Evolutionary conservation across 352 stramenopile species (phyloP).

Genomic region (Globisporangium alternatum): DNA sequence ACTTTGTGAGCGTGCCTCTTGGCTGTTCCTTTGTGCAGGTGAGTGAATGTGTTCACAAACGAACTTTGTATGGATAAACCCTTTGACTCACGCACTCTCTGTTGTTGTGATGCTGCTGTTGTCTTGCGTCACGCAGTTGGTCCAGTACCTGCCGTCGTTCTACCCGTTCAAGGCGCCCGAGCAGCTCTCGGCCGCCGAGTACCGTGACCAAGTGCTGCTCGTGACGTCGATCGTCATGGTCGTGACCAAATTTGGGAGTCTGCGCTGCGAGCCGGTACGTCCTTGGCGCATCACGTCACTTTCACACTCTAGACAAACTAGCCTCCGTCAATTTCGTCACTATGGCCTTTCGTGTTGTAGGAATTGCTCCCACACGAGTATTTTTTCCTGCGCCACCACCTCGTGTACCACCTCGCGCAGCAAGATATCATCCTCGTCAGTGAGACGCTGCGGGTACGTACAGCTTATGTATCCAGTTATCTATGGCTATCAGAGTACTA

Average conservation of each 20-base stretch:
- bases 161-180: constrained; percentile 82
- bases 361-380: constrained; percentile 90
- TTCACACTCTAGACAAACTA: not conserved
- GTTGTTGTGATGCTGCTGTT: not conserved
- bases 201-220: constrained; percentile 79
- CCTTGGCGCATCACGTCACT: not conserved
- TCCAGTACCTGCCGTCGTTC: constrained; percentile 69
- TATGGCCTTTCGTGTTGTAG: constrained; percentile 22
- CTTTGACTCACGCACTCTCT: constrained; percentile 8
- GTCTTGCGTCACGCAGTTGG: constrained; percentile 32
- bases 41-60: not conserved
- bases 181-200: constrained; percentile 63
- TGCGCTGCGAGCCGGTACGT: constrained; percentile 64
- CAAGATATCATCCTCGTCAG: constrained; percentile 70
- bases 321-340: not conserved
- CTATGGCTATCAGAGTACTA: not conserved
- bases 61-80: not conserved
- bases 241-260: constrained; percentile 74
- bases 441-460: constrained; percentile 63
- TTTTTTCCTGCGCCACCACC: constrained; percentile 83
- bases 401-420: constrained; percentile 72
- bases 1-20: constrained; percentile 52
- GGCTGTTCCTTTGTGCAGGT: constrained; percentile 70
- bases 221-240: constrained; percentile 87
- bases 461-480: not conserved